Percentiles rank a stretch among this genome's conserved stretches.
Conservation (phyloP, 2,329 filamentous ascomycete genomes). For the Verticillium zaregamsianum region DNA sequence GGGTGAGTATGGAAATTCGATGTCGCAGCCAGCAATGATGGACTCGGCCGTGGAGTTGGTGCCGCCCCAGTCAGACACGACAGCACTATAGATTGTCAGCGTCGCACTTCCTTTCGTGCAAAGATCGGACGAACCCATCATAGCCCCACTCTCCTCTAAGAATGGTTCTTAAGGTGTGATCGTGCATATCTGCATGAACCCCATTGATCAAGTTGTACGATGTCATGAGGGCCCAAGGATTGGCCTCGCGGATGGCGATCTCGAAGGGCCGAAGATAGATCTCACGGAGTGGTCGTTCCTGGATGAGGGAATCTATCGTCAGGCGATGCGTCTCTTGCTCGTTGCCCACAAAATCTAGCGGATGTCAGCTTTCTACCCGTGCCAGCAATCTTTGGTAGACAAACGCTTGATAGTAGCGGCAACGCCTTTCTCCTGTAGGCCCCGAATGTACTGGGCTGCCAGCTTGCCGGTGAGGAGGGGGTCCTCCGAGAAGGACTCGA, state of each 20-base stretch:
- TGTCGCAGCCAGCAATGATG: conserved; percentile 50
- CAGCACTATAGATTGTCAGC: conserved; percentile 31
- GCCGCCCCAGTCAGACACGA: conserved; percentile 58
- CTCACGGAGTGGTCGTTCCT: conserved; percentile 63
- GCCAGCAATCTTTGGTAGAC: conserved; percentile 11
- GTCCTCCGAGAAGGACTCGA: conserved; percentile 84
- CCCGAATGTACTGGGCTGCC: conserved; percentile 67
- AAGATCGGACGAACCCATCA: conserved; percentile 40
- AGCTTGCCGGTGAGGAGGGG: conserved; percentile 72
- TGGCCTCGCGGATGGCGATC: conserved; percentile 64
- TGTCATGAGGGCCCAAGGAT: conserved; percentile 67
- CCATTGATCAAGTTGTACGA: conserved; percentile 67
- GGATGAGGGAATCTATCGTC: conserved; percentile 59
- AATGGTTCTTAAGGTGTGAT: conserved; percentile 50
- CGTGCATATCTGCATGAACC: conserved; percentile 54
- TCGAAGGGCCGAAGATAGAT: conserved; percentile 73
- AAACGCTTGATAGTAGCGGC: conserved; percentile 74
- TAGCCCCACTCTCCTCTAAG: conserved; percentile 60
- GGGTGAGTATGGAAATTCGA: conserved; percentile 53
- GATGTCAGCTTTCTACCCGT: background rate
- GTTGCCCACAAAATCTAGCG: conserved; percentile 62
- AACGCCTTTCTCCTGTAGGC: conserved; percentile 68
- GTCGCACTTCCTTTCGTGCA: background rate
- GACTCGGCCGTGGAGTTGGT: conserved; percentile 52
- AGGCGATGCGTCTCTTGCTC: conserved; percentile 68